phyloP scores from a whole-genome alignment of 495 filamentous ascomycete genomes.

The Penicillium pulvis region DNA sequence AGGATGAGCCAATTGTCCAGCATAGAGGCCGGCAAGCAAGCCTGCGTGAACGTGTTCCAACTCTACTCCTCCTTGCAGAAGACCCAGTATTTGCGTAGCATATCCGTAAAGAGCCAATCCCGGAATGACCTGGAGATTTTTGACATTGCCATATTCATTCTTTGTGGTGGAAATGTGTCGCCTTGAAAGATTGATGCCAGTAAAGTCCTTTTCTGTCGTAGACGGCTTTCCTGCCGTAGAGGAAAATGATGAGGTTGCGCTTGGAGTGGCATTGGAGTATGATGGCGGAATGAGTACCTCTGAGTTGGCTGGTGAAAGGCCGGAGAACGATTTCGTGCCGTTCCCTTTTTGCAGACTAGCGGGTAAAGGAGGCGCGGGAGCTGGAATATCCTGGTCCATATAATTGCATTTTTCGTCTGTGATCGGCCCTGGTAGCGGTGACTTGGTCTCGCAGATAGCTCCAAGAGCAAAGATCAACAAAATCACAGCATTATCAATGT shows the following conservation, averaged over 20 bases:
- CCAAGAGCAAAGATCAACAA: slow-evolving; percentile 84
- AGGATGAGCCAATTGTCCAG: slow-evolving; percentile 82
- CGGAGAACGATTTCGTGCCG: background rate
- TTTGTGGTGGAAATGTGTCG: slow-evolving; percentile 15
- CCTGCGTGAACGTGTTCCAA: slow-evolving; percentile 82
- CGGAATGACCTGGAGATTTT: slow-evolving; percentile 86
- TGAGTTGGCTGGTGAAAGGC: slow-evolving; percentile 32
- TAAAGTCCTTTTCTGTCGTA: slow-evolving; percentile 16
- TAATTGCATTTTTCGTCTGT: slow-evolving; percentile 31
- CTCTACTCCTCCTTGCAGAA: slow-evolving; percentile 72
- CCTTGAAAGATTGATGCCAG: slow-evolving; percentile 14
- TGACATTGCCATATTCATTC: slow-evolving; percentile 26
- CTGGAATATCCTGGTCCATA: slow-evolving; percentile 31
- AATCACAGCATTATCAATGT: slow-evolving; percentile 70
- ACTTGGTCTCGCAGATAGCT: slow-evolving; percentile 70
- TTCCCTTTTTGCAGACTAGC: slow-evolving; percentile 10
- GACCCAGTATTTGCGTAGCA: slow-evolving; percentile 85
- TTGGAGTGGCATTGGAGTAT: slow-evolving; percentile 16
- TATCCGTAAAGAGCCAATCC: slow-evolving; percentile 86
- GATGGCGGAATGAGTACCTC: slow-evolving; percentile 8
- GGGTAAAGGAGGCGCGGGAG: slow-evolving; percentile 14
- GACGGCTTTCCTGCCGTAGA: slow-evolving; percentile 9
- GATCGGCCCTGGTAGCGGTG: slow-evolving; percentile 58
- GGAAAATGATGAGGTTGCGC: slow-evolving; percentile 24
- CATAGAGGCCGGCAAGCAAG: slow-evolving; percentile 84